Evolutionary conservation across 352 stramenopile genomes (phyloP), one percentile per base, ranked within the genome.

Genomic region (Globisporangium viniferum): DNA sequence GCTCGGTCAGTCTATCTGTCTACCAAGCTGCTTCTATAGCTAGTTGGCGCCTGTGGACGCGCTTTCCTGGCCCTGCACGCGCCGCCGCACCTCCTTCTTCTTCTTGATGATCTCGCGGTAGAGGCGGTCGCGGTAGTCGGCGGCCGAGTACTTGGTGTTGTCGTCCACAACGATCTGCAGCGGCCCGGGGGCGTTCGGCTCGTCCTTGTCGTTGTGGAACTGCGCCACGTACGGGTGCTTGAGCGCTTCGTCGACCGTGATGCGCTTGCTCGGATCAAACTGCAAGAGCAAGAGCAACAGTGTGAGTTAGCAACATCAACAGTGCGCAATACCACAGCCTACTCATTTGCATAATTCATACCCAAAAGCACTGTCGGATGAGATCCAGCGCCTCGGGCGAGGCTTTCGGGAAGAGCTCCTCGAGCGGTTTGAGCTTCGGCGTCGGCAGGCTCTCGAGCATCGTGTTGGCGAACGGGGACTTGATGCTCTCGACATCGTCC

Each of bases 201-300:
- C 96, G 62, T 98, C 89, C 72, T 98, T 96, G n/a, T 94, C 84
- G 67, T 98, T 96, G 78, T 98, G 95, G 74, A 99, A 98, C 70
- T 98, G 90, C 22, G 89, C 82, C 46, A 99, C 90, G 75, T 97
- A 99, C 46, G 93, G 80, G 67, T 99, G 94, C 68, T 93, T 90
- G 67, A 99, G 77, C 14, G 94, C 90, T 29, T 95, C 88, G 35
- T 89, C 80, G 15, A 87, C 88, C 27, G 91, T 83, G 36, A 97
- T 92, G 49, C 96, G 86, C 73, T 98, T 97, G 54, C 74, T 84
- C 8, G 94, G 95, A 73, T 98, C 92, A 72, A 98, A 98, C 80
- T 97, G 72, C 48, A 8, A 1, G 4, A 27, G n/a, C 14, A 46
- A 64, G 7, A 15, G 22, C 29, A 57, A n/a, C 35, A 62, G 18